These are phyloP conservation scores for Lunasporangiospora selenospora DNA, from an alignment of 192 early-diverging fungal genomes.

Conservation along the genomic window DNA sequence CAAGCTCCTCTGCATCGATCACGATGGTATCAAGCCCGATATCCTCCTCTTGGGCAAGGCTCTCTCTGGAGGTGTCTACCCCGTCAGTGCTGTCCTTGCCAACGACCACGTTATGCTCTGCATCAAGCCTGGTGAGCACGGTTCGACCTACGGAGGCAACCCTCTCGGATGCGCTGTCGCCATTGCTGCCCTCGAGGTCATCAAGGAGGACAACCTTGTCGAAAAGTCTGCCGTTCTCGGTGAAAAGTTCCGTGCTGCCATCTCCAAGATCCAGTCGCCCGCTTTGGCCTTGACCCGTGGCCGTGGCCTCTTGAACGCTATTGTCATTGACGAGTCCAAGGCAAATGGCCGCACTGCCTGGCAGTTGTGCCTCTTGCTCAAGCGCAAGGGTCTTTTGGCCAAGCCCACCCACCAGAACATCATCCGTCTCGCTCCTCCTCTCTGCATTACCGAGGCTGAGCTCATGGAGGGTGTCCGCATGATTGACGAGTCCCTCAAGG, in stretches of 20 bases:
- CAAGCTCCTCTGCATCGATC: conserved; percentile 92
- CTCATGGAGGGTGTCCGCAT: conserved; percentile 81
- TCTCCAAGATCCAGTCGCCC: conserved; percentile 80
- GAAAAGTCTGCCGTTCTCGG: conserved; percentile 84
- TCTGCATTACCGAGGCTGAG: conserved; percentile 94
- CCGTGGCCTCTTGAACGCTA: conserved; percentile 93
- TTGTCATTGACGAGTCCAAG: conserved; percentile 89
- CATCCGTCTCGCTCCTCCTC: conserved; percentile 95
- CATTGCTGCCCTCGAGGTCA: conserved; percentile 92
- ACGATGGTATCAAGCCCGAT: conserved; percentile 92
- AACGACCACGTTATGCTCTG: conserved; percentile 82
- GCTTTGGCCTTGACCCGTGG: conserved; percentile 86
- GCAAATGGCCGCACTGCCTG: conserved; percentile 90
- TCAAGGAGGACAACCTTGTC: conserved; percentile 92
- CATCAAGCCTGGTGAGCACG: conserved; percentile 93
- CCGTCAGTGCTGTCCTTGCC: conserved; percentile 93
- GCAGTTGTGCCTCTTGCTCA: conserved; percentile 94
- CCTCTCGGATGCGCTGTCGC: conserved; percentile 94
- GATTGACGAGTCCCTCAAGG: conserved; percentile 79
- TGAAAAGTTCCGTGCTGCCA: conserved; percentile 79
- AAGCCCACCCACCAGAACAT: conserved; percentile 99
- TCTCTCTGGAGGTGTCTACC: conserved; percentile 96
- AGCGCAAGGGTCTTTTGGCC: conserved; percentile 91
- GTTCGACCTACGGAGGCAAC: conserved; percentile 98
- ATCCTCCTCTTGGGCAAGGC: conserved; percentile 97